Base-by-base conservation (phyloP, 2,329 filamentous ascomycete genomes). In the Claviceps capensis region DNA sequence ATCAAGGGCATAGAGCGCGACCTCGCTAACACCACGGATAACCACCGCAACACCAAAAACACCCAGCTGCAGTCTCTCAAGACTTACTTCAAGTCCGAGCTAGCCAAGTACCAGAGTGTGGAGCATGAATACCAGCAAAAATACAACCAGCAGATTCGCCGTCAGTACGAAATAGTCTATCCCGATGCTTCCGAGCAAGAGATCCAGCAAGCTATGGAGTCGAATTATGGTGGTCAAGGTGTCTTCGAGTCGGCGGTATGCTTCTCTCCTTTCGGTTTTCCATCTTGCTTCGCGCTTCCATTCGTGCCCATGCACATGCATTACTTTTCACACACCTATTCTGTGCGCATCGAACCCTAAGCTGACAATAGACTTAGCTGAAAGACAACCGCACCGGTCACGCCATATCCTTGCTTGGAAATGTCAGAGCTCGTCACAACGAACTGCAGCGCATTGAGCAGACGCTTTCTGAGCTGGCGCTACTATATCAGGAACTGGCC, bases 181-280 rank as follows among this genome's bases (percentile, higher is more conserved):
- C 86, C 86, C 49, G 82, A 88, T 45, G 87, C 86, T n/a, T 78
- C 77, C 48, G 85, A 89, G 54, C 72, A 77, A 1, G 84, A 91
- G 67, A 82, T 90, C 2, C 71, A 76, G 48, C 72, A 86, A 64
- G 85, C 85, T 3, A 72, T 81, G 23, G 75, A 86, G 59, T 73
- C 80, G 51, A 82, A 89, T 64, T 86, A 85, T 83, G 81, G 83
- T 51, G 79, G 86, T 54, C 83, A 90, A 70, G 84, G 85, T 61
- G 82, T 93, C 52, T 93, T 91, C 72, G 84, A 89, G 68, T 84
- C 82, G 53, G 86, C 86, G 54, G 86, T 91, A 76, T 67, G 81
- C 47, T 48, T 41, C 36, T 46, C 7, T 11, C 9, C 13, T 9
- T n/a, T 14, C 45, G 5, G 3, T 52, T 9, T 11, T 14, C 4